Conservation (phyloP, 495 filamentous ascomycete species). For the Cercophora sp. region DNA sequence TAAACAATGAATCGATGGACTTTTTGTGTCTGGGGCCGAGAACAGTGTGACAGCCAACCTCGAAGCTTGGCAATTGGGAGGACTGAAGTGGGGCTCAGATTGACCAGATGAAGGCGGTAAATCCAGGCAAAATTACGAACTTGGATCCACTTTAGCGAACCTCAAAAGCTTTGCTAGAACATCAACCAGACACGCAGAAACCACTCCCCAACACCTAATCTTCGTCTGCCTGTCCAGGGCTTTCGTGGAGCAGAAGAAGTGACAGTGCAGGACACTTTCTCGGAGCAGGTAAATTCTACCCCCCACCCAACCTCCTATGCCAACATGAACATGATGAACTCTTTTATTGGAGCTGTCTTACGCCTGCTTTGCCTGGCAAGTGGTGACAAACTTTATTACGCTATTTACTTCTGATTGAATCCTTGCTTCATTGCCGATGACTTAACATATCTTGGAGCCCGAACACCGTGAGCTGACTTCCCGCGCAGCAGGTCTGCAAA, state of each 20-base stretch:
- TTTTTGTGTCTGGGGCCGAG: no score
- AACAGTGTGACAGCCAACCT: no score
- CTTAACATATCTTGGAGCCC: no score
- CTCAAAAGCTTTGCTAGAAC: neutral
- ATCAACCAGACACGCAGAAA: neutral
- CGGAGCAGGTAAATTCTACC: constrained; percentile 7
- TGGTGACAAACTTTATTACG: constrained; percentile 54
- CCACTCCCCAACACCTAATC: no score
- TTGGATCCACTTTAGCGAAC: no score
- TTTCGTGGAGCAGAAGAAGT: no score
- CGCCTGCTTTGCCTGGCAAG: constrained; percentile 37
- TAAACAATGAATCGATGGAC: no score
- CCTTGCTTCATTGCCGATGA: neutral
- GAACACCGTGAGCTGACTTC: no score
- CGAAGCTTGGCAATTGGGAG: no score
- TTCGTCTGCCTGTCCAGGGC: no score
- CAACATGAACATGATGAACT: constrained; percentile 55
- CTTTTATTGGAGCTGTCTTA: constrained; percentile 98
- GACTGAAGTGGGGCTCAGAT: neutral
- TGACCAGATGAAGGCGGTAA: neutral
- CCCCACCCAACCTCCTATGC: no score
- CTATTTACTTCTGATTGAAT: constrained; percentile 46
- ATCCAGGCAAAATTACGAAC: neutral
- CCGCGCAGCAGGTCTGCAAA: neutral
- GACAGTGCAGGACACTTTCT: no score